Percentiles rank a stretch among this genome's conserved stretches.
Conservation (phyloP, 208 protist species). For the Acanthamoeba royreba region DNA sequence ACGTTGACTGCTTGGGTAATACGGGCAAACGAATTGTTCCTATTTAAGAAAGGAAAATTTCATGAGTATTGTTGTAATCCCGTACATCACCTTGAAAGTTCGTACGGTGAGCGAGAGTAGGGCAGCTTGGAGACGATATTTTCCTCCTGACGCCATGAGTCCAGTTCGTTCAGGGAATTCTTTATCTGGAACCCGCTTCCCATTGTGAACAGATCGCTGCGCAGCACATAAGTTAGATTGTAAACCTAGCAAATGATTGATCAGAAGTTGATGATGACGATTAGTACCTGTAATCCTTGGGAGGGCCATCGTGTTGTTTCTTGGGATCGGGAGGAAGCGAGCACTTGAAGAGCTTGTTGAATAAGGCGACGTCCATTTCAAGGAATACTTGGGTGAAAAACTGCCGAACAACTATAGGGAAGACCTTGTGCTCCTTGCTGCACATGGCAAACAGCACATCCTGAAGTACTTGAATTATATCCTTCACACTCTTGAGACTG, state of each 20-base stretch:
- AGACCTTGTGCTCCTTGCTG: background rate
- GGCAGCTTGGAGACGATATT: background rate
- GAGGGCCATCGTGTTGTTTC: background rate
- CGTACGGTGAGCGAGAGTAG: background rate
- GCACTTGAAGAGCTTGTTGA: conserved; percentile 20
- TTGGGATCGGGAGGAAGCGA: background rate
- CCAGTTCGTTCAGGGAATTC: background rate
- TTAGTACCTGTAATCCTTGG: background rate
- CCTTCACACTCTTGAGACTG: background rate
- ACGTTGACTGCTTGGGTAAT: background rate
- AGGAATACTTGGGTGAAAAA: conserved; percentile 14
- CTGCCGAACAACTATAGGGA: background rate
- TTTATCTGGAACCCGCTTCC: background rate
- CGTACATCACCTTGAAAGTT: too few relatives aligned
- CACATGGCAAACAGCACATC: background rate
- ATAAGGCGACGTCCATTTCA: background rate
- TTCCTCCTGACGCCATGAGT: background rate
- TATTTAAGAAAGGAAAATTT: too few relatives aligned
- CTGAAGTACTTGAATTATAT: background rate
- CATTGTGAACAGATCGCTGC: background rate
- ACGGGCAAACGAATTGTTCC: background rate
- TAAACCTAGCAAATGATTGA: background rate
- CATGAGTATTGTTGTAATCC: too few relatives aligned
- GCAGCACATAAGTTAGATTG: background rate
- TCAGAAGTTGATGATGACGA: background rate